A percentile compares a stretch with the other conserved stretches of the same genome.
These are phyloP conservation scores for Dryadomyces quercus-mongolicae DNA, from an alignment of 2,329 filamentous ascomycete genomes.

Conservation along the genomic window DNA sequence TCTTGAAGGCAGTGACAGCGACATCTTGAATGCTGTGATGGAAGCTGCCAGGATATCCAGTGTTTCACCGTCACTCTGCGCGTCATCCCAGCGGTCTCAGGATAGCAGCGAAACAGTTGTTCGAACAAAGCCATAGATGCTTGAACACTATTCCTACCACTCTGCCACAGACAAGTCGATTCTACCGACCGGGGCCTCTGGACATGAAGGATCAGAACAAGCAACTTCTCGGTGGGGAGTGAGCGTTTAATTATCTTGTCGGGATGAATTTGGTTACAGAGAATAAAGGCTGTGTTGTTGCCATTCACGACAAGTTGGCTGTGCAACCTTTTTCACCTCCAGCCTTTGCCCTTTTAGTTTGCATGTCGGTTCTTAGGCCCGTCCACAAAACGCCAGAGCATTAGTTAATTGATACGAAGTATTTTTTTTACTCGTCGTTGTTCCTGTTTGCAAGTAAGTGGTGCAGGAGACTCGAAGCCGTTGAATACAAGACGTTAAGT, in stretches of 20 bases:
- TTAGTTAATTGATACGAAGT: not conserved
- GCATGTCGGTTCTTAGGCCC: not conserved
- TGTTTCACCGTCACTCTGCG: not conserved
- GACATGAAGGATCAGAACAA: too few relatives aligned
- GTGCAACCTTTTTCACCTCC: not conserved
- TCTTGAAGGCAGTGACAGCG: not conserved
- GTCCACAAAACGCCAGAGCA: not conserved
- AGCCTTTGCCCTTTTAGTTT: not conserved
- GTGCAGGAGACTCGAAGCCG: not conserved
- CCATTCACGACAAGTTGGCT: not conserved
- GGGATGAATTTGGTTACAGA: too few relatives aligned
- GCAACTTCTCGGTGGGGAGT: too few relatives aligned
- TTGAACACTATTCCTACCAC: not conserved
- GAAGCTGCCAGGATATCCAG: not conserved
- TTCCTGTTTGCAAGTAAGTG: not conserved
- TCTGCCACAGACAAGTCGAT: not conserved
- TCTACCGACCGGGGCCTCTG: too few relatives aligned
- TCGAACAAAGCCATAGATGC: not conserved
- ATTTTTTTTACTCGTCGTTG: not conserved
- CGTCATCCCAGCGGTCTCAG: not conserved
- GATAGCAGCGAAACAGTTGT: not conserved
- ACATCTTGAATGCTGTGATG: slow-evolving; percentile 2
- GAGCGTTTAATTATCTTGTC: too few relatives aligned
- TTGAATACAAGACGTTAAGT: not conserved
- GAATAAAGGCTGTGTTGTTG: too few relatives aligned